A percentile compares a stretch with the other conserved stretches of the same genome.
Evolutionary conservation across 495 filamentous ascomycete genomes (phyloP).

Genomic region (Penicillium riverlandense): DNA sequence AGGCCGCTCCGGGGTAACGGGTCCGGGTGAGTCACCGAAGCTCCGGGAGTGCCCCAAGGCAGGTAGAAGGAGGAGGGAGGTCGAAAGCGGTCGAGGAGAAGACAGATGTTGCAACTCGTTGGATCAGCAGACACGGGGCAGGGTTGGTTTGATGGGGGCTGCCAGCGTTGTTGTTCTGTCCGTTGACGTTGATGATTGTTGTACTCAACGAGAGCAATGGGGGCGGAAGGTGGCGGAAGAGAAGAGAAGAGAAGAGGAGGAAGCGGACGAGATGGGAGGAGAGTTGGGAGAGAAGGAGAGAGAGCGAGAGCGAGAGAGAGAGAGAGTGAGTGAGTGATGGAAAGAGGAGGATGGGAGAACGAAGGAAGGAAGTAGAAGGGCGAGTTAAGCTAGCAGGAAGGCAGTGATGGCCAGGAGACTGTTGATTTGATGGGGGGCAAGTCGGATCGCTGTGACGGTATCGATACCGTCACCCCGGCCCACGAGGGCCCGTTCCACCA

Average conservation of each 20-base stretch:
- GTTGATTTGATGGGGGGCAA: no score
- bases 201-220: background rate
- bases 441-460: no score
- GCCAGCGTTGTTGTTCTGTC: background rate
- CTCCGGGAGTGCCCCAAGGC: constrained; percentile 3
- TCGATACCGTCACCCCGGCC: no score
- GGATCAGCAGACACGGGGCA: background rate
- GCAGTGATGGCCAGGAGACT: background rate
- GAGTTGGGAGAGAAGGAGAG: constrained; percentile 20
- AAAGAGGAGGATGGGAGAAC: constrained; percentile 6
- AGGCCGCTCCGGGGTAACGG: no score
- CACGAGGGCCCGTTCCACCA: no score
- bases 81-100: background rate
- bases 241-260: constrained; percentile 9
- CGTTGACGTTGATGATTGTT: background rate
- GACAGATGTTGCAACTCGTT: constrained; percentile 1
- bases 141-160: no score
- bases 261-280: constrained; percentile 10
- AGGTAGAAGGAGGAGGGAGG: constrained; percentile 2
- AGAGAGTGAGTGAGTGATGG: constrained; percentile 8
- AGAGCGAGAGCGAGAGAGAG: no score
- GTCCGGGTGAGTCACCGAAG: constrained; percentile 5
- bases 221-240: constrained; percentile 5
- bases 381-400: background rate
- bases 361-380: constrained; percentile 9